These are phyloP conservation scores for Scedosporium boydii DNA, from an alignment of 2,329 filamentous ascomycete genomes.

Conservation along the genomic window DNA sequence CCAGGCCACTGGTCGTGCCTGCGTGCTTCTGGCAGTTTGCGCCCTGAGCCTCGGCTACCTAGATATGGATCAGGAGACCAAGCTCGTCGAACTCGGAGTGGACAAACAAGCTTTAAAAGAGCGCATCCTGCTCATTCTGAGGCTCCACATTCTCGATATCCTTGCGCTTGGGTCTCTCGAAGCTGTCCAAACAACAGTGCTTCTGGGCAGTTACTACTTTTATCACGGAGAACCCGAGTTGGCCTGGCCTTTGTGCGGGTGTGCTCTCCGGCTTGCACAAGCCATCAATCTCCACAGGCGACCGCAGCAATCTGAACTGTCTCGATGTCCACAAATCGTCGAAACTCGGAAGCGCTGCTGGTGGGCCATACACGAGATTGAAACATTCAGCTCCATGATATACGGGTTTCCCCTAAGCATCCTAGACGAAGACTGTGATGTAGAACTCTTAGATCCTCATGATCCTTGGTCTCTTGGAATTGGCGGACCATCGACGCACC, in stretches of 20 bases:
- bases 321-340: background rate
- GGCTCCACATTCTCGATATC: too few species aligned
- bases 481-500: background rate
- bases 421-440: conserved; percentile 20
- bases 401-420: conserved; percentile 26
- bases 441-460: conserved; percentile 18
- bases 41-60: too few species aligned
- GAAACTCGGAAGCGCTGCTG: conserved; percentile 25
- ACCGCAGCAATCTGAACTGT: background rate
- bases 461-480: conserved; percentile 11
- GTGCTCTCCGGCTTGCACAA: conserved; percentile 23
- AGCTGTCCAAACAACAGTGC: conserved; percentile 8
- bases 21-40: too few species aligned
- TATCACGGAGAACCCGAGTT: conserved; percentile 24
- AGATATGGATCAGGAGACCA: too few species aligned
- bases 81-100: too few species aligned
- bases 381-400: conserved; percentile 28
- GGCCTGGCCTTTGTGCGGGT: conserved; percentile 28
- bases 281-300: conserved; percentile 21
- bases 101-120: too few species aligned
- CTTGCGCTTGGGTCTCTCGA: too few species aligned
- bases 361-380: conserved; percentile 31
- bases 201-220: conserved; percentile 26
- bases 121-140: too few species aligned
- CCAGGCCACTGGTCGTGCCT: too few species aligned